phyloP scores from a whole-genome alignment of 352 stramenopile species.

The Phytophthora capsici region DNA sequence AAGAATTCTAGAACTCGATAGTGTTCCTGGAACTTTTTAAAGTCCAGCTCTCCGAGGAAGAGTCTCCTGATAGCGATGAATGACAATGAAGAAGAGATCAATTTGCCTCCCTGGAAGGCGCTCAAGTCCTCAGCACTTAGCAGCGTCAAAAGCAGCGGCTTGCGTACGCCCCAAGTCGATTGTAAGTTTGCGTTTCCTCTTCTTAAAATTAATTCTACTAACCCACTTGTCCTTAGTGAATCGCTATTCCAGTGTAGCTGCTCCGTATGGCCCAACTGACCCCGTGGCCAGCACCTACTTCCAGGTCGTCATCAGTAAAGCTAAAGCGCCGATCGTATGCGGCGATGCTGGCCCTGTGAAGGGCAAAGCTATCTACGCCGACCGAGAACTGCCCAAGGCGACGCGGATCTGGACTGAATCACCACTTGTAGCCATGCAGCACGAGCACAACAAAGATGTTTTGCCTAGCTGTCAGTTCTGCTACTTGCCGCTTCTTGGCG shows the following conservation, averaged over 20 bases:
- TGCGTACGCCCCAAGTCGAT: conserved; percentile 18
- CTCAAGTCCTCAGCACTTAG: conserved; percentile 28
- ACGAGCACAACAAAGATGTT: conserved; percentile 50
- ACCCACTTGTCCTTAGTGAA: conserved; percentile 28
- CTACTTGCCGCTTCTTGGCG: conserved; percentile 65
- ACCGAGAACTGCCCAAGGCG: conserved; percentile 49
- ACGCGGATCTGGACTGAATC: conserved; percentile 73
- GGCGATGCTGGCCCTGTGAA: conserved; percentile 64
- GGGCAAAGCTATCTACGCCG: conserved; percentile 78
- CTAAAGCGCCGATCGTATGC: conserved; percentile 65
- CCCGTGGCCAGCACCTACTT: conserved; percentile 63
- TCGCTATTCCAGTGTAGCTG: conserved; percentile 58
- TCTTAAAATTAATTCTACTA: not conserved
- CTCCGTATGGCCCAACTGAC: conserved; percentile 60
- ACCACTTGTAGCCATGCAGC: conserved; percentile 78
- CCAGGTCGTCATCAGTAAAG: conserved; percentile 65
- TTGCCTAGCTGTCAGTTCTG: conserved; percentile 74
- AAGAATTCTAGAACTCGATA: too few relatives aligned
- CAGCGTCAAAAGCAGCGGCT: conserved; percentile 21
- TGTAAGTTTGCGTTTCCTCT: conserved; percentile 18
- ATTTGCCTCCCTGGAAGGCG: conserved; percentile 25
- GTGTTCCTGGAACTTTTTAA: too few relatives aligned
- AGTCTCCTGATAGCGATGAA: conserved; percentile 5
- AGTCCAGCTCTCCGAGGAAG: not conserved
- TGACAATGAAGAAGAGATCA: conserved; percentile 13